phyloP scores from a whole-genome alignment of 306 rosid genomes.

The Heteromeles arbutifolia region DNA sequence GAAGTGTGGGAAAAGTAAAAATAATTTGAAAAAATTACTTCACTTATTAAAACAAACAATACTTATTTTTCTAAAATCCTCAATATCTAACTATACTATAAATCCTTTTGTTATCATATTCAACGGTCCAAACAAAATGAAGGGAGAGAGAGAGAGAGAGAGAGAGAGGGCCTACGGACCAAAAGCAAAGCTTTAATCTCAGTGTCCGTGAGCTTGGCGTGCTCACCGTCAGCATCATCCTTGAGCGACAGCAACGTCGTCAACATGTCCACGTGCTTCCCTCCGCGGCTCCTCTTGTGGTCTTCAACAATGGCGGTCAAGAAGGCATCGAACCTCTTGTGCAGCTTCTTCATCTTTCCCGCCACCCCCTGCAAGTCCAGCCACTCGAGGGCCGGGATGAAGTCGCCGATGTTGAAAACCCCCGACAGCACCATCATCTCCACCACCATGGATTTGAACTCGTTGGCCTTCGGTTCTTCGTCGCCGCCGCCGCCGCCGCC shows the following conservation, averaged over 20 bases:
- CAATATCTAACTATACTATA: not conserved
- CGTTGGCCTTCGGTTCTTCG: slow-evolving; percentile 46
- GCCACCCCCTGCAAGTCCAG: slow-evolving; percentile 61
- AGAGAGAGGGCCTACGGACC: slow-evolving; percentile 18
- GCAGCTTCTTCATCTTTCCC: slow-evolving; percentile 52
- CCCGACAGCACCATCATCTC: slow-evolving; percentile 66
- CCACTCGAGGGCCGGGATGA: slow-evolving; percentile 56
- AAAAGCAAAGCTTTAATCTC: slow-evolving; percentile 69
- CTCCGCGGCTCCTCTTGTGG: slow-evolving; percentile 19
- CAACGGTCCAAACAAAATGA: not conserved
- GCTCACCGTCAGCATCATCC: slow-evolving; percentile 36
- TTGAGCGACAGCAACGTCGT: slow-evolving; percentile 38
- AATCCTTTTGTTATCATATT: not conserved
- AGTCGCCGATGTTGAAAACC: slow-evolving; percentile 63
- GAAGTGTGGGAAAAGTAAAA: no score
- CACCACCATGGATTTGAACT: slow-evolving; percentile 62
- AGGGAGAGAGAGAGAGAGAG: not conserved
- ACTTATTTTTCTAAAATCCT: no score
- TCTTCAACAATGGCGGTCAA: slow-evolving; percentile 47
- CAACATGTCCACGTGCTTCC: slow-evolving; percentile 43
- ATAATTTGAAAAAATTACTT: no score
- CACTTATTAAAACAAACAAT: no score
- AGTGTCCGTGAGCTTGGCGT: slow-evolving; percentile 34
- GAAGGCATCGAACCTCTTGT: slow-evolving; percentile 54
- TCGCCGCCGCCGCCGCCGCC: slow-evolving; percentile 21